Evolutionary conservation across 441 rosid genomes (phyloP).

Genomic region (Populus hybrid): DNA sequence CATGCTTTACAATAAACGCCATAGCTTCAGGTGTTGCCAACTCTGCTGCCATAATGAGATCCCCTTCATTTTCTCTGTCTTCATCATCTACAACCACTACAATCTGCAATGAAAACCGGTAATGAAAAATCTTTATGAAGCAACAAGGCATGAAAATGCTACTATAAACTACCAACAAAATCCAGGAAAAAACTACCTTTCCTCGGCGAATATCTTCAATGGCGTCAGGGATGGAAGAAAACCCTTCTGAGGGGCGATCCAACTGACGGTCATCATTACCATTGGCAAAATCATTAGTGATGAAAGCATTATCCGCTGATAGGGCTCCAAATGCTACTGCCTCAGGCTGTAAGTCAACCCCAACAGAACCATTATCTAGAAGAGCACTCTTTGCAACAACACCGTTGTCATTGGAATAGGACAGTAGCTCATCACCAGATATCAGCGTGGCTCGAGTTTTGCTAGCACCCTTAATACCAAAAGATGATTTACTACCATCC

Average conservation of each 20-base stretch:
- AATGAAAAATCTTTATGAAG: constrained; percentile 6
- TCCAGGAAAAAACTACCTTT: constrained; percentile 47
- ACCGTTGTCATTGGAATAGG: constrained; percentile 37
- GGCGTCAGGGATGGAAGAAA: constrained; percentile 81
- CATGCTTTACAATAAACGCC: constrained; percentile 96
- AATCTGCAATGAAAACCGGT: constrained; percentile 45
- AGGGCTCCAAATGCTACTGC: constrained; percentile 44
- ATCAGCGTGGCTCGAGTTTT: constrained; percentile 49
- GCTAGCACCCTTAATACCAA: constrained; percentile 33
- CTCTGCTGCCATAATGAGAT: constrained; percentile 85
- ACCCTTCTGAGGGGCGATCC: constrained; percentile 71
- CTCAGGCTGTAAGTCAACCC: constrained; percentile 38
- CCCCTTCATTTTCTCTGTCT: constrained; percentile 96
- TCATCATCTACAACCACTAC: constrained; percentile 94
- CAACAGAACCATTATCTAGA: constrained; percentile 26
- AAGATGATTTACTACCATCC: constrained; percentile 31
- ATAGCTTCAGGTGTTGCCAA: constrained; percentile 87
- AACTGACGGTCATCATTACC: constrained; percentile 64
- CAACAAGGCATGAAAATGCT: neutral
- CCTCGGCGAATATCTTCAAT: constrained; percentile 90
- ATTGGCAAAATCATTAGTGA: neutral
- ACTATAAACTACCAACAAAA: neutral
- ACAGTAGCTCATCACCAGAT: constrained; percentile 57
- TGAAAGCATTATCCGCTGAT: constrained; percentile 43
- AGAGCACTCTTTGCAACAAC: constrained; percentile 30